phyloP scores from a whole-genome alignment of 345 rosid species.

The Salix dunnii region DNA sequence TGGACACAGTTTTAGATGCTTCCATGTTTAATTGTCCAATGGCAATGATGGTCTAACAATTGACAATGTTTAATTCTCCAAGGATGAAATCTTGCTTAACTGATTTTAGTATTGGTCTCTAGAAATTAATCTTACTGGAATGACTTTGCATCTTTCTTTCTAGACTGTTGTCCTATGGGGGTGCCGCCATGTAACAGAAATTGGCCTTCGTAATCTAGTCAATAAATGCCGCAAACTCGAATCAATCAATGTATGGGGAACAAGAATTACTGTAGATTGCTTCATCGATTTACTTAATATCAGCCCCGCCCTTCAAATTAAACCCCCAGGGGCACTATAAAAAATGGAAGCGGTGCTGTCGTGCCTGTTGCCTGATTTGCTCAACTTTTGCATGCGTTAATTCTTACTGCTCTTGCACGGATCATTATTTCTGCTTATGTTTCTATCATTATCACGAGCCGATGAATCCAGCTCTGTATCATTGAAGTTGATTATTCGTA shows the following conservation, averaged over 20 bases:
- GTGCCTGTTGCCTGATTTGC: conserved; percentile 44
- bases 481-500: background rate
- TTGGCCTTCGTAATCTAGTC: conserved; percentile 61
- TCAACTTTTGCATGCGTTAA: no score
- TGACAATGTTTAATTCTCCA: background rate
- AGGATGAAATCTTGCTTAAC: background rate
- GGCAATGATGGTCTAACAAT: no score
- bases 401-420: background rate
- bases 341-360: conserved; percentile 33
- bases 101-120: background rate
- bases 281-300: conserved; percentile 55
- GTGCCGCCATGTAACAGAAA: conserved; percentile 82
- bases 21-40: background rate
- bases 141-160: background rate
- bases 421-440: background rate
- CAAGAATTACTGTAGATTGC: conserved; percentile 61
- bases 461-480: background rate
- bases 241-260: conserved; percentile 84
- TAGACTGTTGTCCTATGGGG: conserved; percentile 82
- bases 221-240: conserved; percentile 66
- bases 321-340: conserved; percentile 41
- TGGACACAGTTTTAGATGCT: background rate
- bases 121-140: background rate
- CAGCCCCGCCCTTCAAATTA: conserved; percentile 58
- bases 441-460: background rate